Conservation (phyloP, 148 eudicot genomes). For the Fagopyrum homotropicum region DNA sequence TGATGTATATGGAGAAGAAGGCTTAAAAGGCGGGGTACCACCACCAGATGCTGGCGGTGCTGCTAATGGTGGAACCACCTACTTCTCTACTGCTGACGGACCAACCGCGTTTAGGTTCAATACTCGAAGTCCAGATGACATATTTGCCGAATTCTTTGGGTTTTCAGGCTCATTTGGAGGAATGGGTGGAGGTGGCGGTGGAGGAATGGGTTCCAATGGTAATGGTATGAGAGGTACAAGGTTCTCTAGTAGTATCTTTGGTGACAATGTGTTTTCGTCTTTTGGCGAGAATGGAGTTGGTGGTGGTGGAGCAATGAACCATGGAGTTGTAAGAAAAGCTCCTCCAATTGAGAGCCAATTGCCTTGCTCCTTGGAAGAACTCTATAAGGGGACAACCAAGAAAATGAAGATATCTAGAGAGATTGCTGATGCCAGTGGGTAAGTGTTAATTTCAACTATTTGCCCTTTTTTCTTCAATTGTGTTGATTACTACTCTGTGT, state of each 20-base stretch:
- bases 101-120: slow-evolving; percentile 55
- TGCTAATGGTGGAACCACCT: slow-evolving; percentile 27
- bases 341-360: slow-evolving; percentile 59
- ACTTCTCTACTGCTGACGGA: slow-evolving; percentile 22
- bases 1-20: slow-evolving; percentile 84
- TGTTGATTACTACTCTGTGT: neutral
- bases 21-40: slow-evolving; percentile 59
- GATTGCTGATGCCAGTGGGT: slow-evolving; percentile 58
- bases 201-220: slow-evolving; percentile 20
- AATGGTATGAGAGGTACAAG: slow-evolving; percentile 25
- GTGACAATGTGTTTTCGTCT: neutral
- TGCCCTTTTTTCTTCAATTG: neutral
- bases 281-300: slow-evolving; percentile 6
- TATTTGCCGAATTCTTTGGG: slow-evolving; percentile 69
- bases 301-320: neutral
- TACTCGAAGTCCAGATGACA: slow-evolving; percentile 78
- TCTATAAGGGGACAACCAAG: slow-evolving; percentile 68
- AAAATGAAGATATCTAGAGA: slow-evolving; percentile 89
- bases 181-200: slow-evolving; percentile 22
- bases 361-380: slow-evolving; percentile 78
- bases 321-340: slow-evolving; percentile 34
- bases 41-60: slow-evolving; percentile 59
- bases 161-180: slow-evolving; percentile 21
- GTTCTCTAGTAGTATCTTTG: neutral
- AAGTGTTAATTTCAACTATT: slow-evolving; percentile 8